Base-by-base conservation (phyloP, 208 protist genomes). In the Leptomonas seymouri region DNA sequence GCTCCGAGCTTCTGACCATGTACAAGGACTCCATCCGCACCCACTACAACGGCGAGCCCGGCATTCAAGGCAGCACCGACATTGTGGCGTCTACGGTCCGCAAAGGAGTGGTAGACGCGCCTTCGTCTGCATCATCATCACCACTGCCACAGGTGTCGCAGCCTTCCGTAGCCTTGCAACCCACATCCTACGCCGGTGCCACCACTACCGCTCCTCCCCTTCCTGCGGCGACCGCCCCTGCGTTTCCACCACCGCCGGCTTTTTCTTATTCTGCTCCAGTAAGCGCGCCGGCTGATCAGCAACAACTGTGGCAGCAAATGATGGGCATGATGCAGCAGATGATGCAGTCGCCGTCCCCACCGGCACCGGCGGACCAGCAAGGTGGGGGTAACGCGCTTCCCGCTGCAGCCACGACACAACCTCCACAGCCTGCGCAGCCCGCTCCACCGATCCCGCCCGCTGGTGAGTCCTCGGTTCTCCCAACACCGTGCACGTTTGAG, bases 271-370 rank as follows among this genome's bases (percentile, higher is more conserved):
- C 55, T 31, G 20, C 23, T 12, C 2, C 23, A 21, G 16, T 27
- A 21, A 12, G 4, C 15, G 55, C 36, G 9, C 9, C 21, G 48
- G 48, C 18, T 14, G 20, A 65, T 2, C 45, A 16, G 42, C 71
- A 67, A 27, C 71, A 30, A 64, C 80, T 64, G 60, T 82, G 82
- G 68, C 51, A 48, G 70, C 70, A 80, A 21, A 82, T 86, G 84
- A 74, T 84, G 77, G 50, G 53, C 28, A 82, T 89, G 74, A 82
- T 86, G 69, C 80, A 86, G 53, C 45, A 76, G 55, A 76, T 86
- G 67, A 39, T 82, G 59, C 27, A 21, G 31, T 18, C 53, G 14
- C 44, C 12, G 16, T 21, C 56, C 7, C 16, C 51, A 4, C 3
- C 45, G 8, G 53, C 27, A 46, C 58, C 23, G 44, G n/a, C 25